Conservation (phyloP, 2,329 filamentous ascomycete genomes). For the Rachicladosporium sp. region DNA sequence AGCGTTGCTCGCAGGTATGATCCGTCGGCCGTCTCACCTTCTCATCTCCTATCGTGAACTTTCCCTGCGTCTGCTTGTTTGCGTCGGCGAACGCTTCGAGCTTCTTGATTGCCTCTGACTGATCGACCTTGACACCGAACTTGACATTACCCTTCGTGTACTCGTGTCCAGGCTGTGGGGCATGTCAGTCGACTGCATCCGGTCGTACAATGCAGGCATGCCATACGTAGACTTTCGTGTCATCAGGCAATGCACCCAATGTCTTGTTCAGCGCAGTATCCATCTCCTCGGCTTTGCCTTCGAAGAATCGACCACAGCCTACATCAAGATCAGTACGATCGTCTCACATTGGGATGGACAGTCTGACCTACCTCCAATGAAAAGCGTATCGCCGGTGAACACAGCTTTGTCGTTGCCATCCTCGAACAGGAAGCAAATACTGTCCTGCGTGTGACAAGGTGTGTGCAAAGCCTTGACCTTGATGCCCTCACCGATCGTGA, state of each 20-base stretch:
- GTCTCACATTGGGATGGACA: not conserved
- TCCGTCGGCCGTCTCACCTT: slow-evolving; percentile 47
- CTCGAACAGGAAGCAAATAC: slow-evolving; percentile 87
- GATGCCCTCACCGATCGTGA: slow-evolving; percentile 71
- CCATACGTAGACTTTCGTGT: slow-evolving; percentile 78
- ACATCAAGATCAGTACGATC: not conserved
- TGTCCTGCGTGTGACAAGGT: slow-evolving; percentile 95
- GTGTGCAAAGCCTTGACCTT: slow-evolving; percentile 77
- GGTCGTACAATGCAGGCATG: not conserved
- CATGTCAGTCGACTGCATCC: not conserved
- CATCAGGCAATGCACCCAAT: slow-evolving; percentile 67
- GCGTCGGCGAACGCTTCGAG: slow-evolving; percentile 63
- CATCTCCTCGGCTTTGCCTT: slow-evolving; percentile 84
- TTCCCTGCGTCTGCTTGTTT: slow-evolving; percentile 82
- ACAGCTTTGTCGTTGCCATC: slow-evolving; percentile 67
- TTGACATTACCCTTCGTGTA: slow-evolving; percentile 97
- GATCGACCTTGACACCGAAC: slow-evolving; percentile 66
- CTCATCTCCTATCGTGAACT: slow-evolving; percentile 94
- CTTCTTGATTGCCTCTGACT: slow-evolving; percentile 63
- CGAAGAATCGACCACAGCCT: slow-evolving; percentile 95
- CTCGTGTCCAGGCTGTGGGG: slow-evolving; percentile 70
- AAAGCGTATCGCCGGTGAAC: slow-evolving; percentile 93
- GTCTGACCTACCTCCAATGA: slow-evolving; percentile 62
- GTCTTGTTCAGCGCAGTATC: slow-evolving; percentile 81
- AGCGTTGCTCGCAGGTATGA: not conserved